These are phyloP conservation scores for Alternaria triticimaculans DNA, from an alignment of 2,329 filamentous ascomycete species.

Conservation along the genomic window DNA sequence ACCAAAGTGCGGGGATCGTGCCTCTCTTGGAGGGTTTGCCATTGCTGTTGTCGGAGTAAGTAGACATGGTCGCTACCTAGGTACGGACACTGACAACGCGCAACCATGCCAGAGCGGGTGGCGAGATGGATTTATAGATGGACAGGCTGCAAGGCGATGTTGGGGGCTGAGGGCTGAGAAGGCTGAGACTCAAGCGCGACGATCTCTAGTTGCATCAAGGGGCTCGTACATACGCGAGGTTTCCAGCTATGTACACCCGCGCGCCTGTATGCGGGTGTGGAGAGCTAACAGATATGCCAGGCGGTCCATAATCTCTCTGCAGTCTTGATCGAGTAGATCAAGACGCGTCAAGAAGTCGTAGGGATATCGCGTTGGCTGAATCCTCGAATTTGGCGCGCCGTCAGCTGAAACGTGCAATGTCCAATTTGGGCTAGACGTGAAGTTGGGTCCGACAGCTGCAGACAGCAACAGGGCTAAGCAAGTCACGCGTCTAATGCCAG, in stretches of 20 bases:
- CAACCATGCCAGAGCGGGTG: background rate
- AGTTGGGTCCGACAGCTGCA: background rate
- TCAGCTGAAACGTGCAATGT: constrained; percentile 8
- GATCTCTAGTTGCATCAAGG: background rate
- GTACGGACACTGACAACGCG: background rate
- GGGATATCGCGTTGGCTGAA: background rate
- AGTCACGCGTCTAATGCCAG: background rate
- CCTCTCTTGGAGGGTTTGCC: background rate
- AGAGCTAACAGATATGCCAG: background rate
- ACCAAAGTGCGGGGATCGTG: constrained; percentile 12
- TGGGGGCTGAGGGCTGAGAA: constrained; percentile 10
- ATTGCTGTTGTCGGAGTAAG: background rate
- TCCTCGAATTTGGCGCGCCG: background rate
- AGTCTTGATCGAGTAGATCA: background rate
- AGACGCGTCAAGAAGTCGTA: background rate
- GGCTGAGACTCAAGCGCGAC: constrained; percentile 11
- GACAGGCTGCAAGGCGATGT: background rate
- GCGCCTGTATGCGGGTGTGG: background rate
- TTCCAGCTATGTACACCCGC: background rate
- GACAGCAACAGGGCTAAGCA: background rate
- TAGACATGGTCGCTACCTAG: constrained; percentile 6
- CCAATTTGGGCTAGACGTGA: constrained; percentile 3
- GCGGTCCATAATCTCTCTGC: background rate
- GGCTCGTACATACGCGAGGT: background rate
- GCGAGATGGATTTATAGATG: constrained; percentile 5